Evolutionary conservation across 2,329 filamentous ascomycete species (phyloP), one percentile per base, ranked within the genome.

Genomic region (Herpotrichia juniperi): DNA sequence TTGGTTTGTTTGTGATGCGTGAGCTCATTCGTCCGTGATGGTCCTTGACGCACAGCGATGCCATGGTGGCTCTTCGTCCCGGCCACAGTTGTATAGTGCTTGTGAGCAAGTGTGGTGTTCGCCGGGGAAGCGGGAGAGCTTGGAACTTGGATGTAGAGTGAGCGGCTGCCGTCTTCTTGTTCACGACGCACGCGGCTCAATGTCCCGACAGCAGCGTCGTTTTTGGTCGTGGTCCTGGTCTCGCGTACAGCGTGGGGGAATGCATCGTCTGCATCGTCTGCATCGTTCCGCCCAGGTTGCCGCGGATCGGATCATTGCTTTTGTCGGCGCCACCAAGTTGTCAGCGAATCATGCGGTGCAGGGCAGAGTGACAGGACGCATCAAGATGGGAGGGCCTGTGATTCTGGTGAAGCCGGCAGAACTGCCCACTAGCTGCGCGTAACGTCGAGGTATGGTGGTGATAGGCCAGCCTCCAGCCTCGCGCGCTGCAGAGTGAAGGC

Each of bases 311-410:
- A 50, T 46, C 14, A 30, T 30, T 30, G 26, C 26, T 30, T 7
- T 14, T 14, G 57, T 54, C 58, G 59, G 57, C 61, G 61, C 64
- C 63, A 63, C 58, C 50, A 39, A 43, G 39, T 25, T 17, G 42
- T 14, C 5, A 60, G 57, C 66, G 63, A 71, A 72, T 71, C 62
- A 66, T 64, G 66, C 45, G 54, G 51, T n/a, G 62, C 65, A 64
- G 56, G 51, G 35, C 51, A 53, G 44, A 58, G 62, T 66, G 66
- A 68, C 68, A 62, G 61, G 56, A 57, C 50, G 52, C 50, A 47
- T 58, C 59, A 58, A 55, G n/a, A n/a, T n/a, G n/a, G n/a, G n/a
- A n/a, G n/a, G n/a, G n/a, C n/a, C n/a, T n/a, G n/a, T n/a, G n/a
- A n/a, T n/a, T n/a, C n/a, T n/a, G n/a, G n/a, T n/a, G n/a, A n/a